Percentiles rank a stretch among this genome's conserved stretches.
Evolutionary conservation across 2,329 filamentous ascomycete species (phyloP).

Genomic region (Xylariaceae sp.): DNA sequence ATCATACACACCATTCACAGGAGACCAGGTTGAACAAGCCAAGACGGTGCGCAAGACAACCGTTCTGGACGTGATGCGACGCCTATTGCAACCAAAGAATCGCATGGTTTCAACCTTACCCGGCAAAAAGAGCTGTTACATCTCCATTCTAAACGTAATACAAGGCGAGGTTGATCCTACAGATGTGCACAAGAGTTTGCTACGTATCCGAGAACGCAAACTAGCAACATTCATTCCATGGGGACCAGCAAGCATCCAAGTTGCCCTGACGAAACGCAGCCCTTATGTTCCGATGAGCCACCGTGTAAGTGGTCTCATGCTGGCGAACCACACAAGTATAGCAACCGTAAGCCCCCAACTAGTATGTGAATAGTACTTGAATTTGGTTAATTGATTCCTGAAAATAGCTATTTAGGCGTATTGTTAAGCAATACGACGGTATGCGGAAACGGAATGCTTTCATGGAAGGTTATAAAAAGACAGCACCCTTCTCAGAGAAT

Average conservation of each 20-base stretch:
- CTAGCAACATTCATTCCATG: conserved; percentile 97
- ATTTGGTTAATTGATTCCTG: background rate
- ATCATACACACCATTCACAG: conserved; percentile 96
- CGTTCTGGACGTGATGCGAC: conserved; percentile 95
- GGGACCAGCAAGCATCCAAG: conserved; percentile 97
- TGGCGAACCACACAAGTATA: conserved; percentile 97
- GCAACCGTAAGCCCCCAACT: conserved; percentile 69
- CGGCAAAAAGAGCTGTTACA: conserved; percentile 97
- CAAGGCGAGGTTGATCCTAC: conserved; percentile 98
- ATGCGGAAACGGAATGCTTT: conserved; percentile 97
- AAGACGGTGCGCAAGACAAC: conserved; percentile 99
- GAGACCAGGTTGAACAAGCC: conserved; percentile 93
- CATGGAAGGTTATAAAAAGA: conserved; percentile 94
- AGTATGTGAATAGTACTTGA: background rate
- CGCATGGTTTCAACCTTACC: conserved; percentile 97
- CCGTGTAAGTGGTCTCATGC: conserved; percentile 93
- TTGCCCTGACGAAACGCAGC: conserved; percentile 93
- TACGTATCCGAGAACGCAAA: conserved; percentile 92
- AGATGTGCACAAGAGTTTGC: conserved; percentile 96
- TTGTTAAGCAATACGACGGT: conserved; percentile 89
- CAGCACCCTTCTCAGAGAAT: conserved; percentile 89
- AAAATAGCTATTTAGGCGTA: conserved; percentile 82
- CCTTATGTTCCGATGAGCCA: conserved; percentile 95
- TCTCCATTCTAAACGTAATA: conserved; percentile 98
- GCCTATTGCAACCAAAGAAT: conserved; percentile 96